A percentile compares a stretch with the other conserved stretches of the same genome.
Conservation (phyloP, 176 grass and related monocot species). For the Musa troglodytarum region DNA sequence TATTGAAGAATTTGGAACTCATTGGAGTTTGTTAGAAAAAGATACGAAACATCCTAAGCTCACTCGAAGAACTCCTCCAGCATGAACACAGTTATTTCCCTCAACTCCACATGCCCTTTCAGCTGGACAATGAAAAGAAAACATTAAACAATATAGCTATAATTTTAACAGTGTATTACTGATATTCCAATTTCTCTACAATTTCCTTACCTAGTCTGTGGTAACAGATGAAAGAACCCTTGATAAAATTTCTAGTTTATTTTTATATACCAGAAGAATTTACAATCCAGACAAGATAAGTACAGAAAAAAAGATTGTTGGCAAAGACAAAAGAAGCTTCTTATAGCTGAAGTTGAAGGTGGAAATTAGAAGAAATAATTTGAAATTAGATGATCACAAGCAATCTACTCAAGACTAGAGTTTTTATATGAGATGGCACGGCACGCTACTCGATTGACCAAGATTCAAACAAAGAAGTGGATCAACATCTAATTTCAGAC, state of each 20-base stretch:
- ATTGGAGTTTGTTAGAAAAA: neutral
- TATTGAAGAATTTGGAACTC: neutral
- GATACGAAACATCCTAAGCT: constrained; percentile 95
- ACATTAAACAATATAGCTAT: neutral
- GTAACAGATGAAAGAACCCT: neutral
- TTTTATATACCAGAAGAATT: neutral
- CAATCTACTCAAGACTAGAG: neutral
- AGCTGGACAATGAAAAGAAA: constrained; percentile 29
- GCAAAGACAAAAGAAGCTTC: neutral
- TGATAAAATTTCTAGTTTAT: neutral
- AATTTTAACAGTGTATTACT: neutral
- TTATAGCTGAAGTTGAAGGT: neutral
- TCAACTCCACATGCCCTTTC: constrained; percentile 51
- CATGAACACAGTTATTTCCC: constrained; percentile 54
- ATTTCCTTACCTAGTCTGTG: too few relatives aligned
- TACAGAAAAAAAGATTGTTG: neutral
- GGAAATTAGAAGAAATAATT: neutral
- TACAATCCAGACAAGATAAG: neutral
- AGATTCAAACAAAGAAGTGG: neutral
- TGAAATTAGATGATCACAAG: neutral
- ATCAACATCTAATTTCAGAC: too few relatives aligned
- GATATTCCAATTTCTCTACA: too few relatives aligned
- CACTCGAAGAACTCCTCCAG: constrained; percentile 67
- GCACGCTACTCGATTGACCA: neutral
- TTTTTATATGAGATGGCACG: neutral